Conservation (phyloP, 768 basidiomycete species). For the Xanthoconium purpureum region DNA sequence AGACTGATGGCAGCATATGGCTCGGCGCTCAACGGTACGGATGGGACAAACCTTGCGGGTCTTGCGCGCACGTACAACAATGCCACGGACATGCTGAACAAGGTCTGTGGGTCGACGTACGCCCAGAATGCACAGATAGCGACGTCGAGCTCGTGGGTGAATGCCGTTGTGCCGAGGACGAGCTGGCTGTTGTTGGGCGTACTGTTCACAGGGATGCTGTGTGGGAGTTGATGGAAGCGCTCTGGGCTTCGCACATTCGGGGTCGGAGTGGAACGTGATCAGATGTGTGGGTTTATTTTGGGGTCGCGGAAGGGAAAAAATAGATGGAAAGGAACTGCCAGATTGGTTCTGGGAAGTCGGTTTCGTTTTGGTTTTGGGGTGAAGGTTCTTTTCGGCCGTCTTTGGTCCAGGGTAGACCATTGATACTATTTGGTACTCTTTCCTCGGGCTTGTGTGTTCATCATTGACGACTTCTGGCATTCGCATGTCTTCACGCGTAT, state of each 20-base stretch:
- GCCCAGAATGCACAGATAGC: slow-evolving; percentile 27
- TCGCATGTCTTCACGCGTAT: not conserved
- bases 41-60: slow-evolving; percentile 33
- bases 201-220: slow-evolving; percentile 9
- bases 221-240: slow-evolving; percentile 7
- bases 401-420: not conserved
- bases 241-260: not conserved
- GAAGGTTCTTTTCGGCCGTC: not conserved
- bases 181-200: slow-evolving; percentile 9
- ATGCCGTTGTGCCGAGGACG: slow-evolving; percentile 1
- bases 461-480: not conserved
- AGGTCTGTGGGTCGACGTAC: slow-evolving; percentile 52
- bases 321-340: not conserved
- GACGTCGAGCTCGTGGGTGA: slow-evolving; percentile 4
- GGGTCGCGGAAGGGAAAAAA: not conserved
- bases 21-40: slow-evolving; percentile 37
- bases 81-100: slow-evolving; percentile 46
- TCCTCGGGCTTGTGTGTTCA: not conserved
- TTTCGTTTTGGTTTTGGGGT: not conserved
- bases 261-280: not conserved
- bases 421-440: not conserved
- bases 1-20: slow-evolving; percentile 55
- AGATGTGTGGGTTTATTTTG: not conserved
- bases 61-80: slow-evolving; percentile 47
- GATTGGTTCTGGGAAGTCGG: not conserved